Evolutionary conservation across 1,284 basidiomycete species (phyloP), one percentile per base, ranked within the genome.

Genomic region (Apiotrichum brassicae): DNA sequence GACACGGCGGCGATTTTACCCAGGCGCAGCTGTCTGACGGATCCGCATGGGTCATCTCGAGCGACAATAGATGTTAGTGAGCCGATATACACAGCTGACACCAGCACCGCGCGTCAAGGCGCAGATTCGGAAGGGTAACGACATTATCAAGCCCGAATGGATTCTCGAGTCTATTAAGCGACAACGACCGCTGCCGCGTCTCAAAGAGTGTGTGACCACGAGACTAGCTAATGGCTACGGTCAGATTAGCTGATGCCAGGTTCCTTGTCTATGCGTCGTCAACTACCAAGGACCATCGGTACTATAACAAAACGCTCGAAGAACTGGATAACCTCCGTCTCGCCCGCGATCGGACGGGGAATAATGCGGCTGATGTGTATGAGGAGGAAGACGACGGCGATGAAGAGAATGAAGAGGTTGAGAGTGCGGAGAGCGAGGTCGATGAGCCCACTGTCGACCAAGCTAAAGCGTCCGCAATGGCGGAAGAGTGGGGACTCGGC

Each of bases 141-240:
- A 88, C 62, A 79, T 93, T 43, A 74, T 94, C 48, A 82, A 78
- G 47, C 87, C 91, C 0, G 73, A 79, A 26, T 95, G 90, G 89
- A 76, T 95, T 43, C 66, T 78, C 38, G 86, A 90, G 61, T 89
- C 83, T n/a, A 77, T 92, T 37, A 75, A 78, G 4, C 73, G 76
- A 25, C 77, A 76, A 14, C 72, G 78, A 47, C 71, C 77, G 14
- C 65, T 82, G 13, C 83, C 87, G 0, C 68, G 90, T 40, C 76
- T 74, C 30, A 82, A 83, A 66, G 85, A 81, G 87, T 91, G 63
- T 39, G 69, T 54, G n/a, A n/a, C n/a, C n/a, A n/a, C n/a, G n/a
- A n/a, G n/a, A n/a, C n/a, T n/a, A n/a, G n/a, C n/a, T n/a, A n/a
- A n/a, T n/a, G n/a, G n/a, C n/a, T n/a, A n/a, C n/a, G n/a, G n/a